Evolutionary conservation across 139 green algal genomes (phyloP), one percentile per base, ranked within the genome.

Genomic region (Asterochloris sp.): DNA sequence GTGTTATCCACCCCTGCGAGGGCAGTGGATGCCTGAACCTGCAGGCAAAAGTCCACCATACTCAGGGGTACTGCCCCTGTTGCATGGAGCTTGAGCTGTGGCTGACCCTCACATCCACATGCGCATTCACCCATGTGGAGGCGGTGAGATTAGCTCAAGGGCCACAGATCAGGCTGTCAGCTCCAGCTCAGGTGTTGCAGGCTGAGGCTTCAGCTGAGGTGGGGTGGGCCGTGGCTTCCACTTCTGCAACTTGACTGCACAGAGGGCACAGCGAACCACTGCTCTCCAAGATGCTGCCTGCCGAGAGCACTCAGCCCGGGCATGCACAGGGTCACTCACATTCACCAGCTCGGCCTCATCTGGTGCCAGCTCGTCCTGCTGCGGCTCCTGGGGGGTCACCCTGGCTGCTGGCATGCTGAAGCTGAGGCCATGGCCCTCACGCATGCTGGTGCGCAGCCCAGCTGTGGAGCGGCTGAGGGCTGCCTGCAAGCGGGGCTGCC

Each of bases 401-500:
- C 28, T 23, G 23, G 76, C 76, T 21, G 47, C 12, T 28, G 67
- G 47, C 71, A 78, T 79, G 62, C 63, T 66, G 38, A 62, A 67
- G 67, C 54, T 82, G 69, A 82, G 78, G n/a, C 63, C 29, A 19
- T 82, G 69, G 61, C 63, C 61, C 63, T 82, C 61, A 14, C 63
- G 78, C 63, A 73, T 82, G 63, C 61, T 47, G 12, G 63, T 74
- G 13, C 78, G 68, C 11, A 82, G 63, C 11, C 78, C 63, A 1
- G 62, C 16, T 0, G 78, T 74, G 10, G 63, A 73, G 16, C 64
- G 85, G 13, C 87, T 91, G 16, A 95, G 60, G 17, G 91, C 28
- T 15, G 90, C 90, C 13, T 91, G 89, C 27, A 87, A 16, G 13
- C 78, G 75, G 1, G n/a, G 68, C 1, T 74, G 69, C 64, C 91